Evolutionary conservation across 495 filamentous ascomycete genomes (phyloP), one percentile per base, ranked within the genome.

Genomic region (Hyaloscypha finlandica): DNA sequence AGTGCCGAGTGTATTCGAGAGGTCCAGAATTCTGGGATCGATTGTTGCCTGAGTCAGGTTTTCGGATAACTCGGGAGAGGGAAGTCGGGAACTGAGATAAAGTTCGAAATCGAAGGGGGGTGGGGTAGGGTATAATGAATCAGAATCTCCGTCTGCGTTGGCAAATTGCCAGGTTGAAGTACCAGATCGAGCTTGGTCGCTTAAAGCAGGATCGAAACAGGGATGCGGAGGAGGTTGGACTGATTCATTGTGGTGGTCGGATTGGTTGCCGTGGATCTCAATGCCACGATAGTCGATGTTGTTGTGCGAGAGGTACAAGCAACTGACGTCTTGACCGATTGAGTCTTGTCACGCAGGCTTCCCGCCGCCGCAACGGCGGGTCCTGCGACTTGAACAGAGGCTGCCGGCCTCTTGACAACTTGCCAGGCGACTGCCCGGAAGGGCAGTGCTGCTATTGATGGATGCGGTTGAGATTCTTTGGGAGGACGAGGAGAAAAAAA

Each of bases 301-400:
- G 54, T 22, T 22, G 25, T 25, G 5, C 6, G 3, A 22, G 54
- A 22, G 2, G n/a, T 6, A 57, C 54, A 57, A 9, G 12, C 54
- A 22, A 57, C 54, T 57, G 4, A 6, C 22, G 20, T 22, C 54
- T 30, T 57, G 54, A 30, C 54, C 54, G 54, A 57, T 57, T 57
- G 19, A 30, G 54, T 4, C 54, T 22, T 2, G n/a, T 30, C 54
- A 57, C 54, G 22, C 54, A 57, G 54, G 54, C 54, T 30, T 20
- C 54, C 54, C 54, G 54, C 54, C 54, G 54, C 54, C 54, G 12
- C 1, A 57, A 57, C 54, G 54, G 54, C 54, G 54, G 54, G 54
- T 30, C 54, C 54, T 57, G 54, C 54, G 54, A 30, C 12, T 57
- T 22, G 54, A 25, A 30, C 6, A 57, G 54, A 57, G 54, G 54